Evolutionary conservation across 495 filamentous ascomycete genomes (phyloP), one percentile per base, ranked within the genome.

Genomic region (Annulohypoxylon moriforme): DNA sequence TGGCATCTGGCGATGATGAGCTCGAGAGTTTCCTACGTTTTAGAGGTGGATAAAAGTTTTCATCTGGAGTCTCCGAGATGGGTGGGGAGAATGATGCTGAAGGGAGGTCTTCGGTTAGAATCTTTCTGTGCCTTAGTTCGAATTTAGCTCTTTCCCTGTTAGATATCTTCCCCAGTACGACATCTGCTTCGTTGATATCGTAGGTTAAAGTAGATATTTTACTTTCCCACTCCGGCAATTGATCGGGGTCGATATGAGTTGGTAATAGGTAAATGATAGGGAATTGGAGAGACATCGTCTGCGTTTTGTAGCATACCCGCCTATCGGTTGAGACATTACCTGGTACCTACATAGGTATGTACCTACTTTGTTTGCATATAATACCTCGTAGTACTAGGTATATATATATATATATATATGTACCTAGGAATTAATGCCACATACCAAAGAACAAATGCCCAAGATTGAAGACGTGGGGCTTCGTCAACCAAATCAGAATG

Each of bases 201-300:
- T 90, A 90, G 0, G 93, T 96, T 46, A 97, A 76, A 0, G 81
- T 78, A 3, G 82, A 81, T 14, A 97, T 86, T 18, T 86, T 81
- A 10, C 89, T 85, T 75, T 95, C 92, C 13, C 90, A 66, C 31
- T 84, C 77, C 53, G 91, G 86, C 16, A 92, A 79, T 59, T 89
- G 84, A 3, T 90, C 82, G 14, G 85, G 76, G 0, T 83, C 78
- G 11, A 97, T 83, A 68, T 94, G 89, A 8, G 91, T 88, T 5
- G 90, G 81, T 0, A 97, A 87, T 46, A 98, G 85, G 64, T 89
- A 95, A 10, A 94, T 89, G 6, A 88, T 80, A 4, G 95, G 93
- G 47, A 94, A 85, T 36, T 64, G 29, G 29, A 74, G 76, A 69
- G 69, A 8, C 68, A 71, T 71, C 33, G 31, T 46, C 57, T 25